These are phyloP conservation scores for Claviceps sp. DNA, from an alignment of 2,329 filamentous ascomycete genomes.

Conservation along the genomic window DNA sequence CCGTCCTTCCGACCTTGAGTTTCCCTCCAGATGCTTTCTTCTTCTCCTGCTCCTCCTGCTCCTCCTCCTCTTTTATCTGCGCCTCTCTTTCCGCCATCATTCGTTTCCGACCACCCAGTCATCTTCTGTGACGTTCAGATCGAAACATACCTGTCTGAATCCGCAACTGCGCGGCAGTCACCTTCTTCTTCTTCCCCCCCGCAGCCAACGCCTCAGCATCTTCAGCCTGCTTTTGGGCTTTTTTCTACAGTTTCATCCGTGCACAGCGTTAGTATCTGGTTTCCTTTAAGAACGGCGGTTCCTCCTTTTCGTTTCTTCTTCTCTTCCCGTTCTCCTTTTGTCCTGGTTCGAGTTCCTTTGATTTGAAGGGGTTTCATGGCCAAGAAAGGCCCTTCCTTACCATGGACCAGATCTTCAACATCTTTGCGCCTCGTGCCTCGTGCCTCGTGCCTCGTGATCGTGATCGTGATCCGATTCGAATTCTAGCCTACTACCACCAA, in stretches of 20 bases:
- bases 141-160: slow-evolving; percentile 71
- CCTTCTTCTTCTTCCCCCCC: slow-evolving; percentile 91
- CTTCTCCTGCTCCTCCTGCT: not conserved
- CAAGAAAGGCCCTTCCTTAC: slow-evolving; percentile 33
- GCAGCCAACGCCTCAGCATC: slow-evolving; percentile 59
- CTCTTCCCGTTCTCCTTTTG: not conserved
- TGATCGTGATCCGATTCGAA: no score
- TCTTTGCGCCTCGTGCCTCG: slow-evolving; percentile 34
- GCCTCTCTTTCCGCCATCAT: no score
- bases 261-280: slow-evolving; percentile 6
- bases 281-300: not conserved
- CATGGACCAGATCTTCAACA: slow-evolving; percentile 99
- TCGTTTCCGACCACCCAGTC: no score
- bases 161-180: slow-evolving; percentile 86
- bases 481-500: not conserved
- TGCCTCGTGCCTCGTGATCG: not conserved
- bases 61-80: not conserved
- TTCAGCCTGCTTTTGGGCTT: slow-evolving; percentile 90
- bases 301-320: not conserved
- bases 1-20: not conserved
- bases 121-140: no score
- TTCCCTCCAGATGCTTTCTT: not conserved
- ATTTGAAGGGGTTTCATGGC: not conserved
- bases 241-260: slow-evolving; percentile 47
- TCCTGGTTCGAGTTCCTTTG: not conserved